Conservation (phyloP, 805 yeast species). For the Scheffersomyces coipomensis region DNA sequence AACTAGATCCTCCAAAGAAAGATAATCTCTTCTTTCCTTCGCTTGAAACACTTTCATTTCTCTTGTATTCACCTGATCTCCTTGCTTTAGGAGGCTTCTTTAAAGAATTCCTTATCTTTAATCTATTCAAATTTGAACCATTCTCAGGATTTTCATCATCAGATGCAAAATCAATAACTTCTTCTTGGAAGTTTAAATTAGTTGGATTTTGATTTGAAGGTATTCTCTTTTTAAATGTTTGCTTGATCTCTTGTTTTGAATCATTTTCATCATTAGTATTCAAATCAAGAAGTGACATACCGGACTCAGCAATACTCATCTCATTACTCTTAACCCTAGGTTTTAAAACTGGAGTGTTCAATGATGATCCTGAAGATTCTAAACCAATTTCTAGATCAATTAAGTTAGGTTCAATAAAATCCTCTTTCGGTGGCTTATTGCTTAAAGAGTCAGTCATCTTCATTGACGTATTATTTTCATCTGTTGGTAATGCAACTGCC, state of each 20-base stretch:
- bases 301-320: slow-evolving; percentile 1
- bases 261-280: slow-evolving; percentile 6
- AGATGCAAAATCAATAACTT: slow-evolving; percentile 45
- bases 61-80: slow-evolving; percentile 28
- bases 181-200: slow-evolving; percentile 36
- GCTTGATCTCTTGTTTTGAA: slow-evolving; percentile 13
- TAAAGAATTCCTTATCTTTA: slow-evolving; percentile 39
- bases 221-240: slow-evolving; percentile 31
- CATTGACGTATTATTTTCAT: neutral
- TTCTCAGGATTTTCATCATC: slow-evolving; percentile 42
- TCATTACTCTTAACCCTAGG: slow-evolving; percentile 6
- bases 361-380: slow-evolving; percentile 20
- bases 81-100: slow-evolving; percentile 26
- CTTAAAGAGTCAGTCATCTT: neutral
- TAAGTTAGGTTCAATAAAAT: slow-evolving; percentile 20
- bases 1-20: slow-evolving; percentile 7
- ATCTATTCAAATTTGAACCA: slow-evolving; percentile 35
- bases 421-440: neutral
- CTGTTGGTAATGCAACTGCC: neutral
- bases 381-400: slow-evolving; percentile 37
- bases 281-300: slow-evolving; percentile 7
- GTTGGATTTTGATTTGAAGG: slow-evolving; percentile 26
- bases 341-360: slow-evolving; percentile 15
- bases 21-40: slow-evolving; percentile 14
- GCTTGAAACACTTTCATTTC: slow-evolving; percentile 21